These are phyloP conservation scores for Epichloe elymi DNA, from an alignment of 2,329 filamentous ascomycete species.

Conservation along the genomic window DNA sequence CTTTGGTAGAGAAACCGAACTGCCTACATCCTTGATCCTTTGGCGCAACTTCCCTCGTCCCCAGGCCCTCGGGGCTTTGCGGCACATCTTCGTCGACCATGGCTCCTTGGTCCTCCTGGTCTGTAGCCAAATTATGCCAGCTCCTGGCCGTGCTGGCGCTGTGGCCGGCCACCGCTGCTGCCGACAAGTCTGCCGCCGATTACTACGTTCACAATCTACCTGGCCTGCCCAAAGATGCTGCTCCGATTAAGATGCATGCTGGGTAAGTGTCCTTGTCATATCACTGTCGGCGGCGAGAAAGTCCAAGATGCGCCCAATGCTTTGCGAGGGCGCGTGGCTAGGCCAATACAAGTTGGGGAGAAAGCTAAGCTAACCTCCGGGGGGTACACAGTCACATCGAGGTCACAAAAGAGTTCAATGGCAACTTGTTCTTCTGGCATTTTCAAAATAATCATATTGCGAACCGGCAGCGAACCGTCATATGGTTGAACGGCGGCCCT, in stretches of 20 bases:
- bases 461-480: conserved; percentile 75
- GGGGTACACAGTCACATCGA: conserved; percentile 64
- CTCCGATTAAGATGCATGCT: conserved; percentile 92
- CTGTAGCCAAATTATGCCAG: conserved; percentile 5
- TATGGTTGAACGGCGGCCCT: conserved; percentile 95
- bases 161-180: conserved; percentile 23
- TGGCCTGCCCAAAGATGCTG: conserved; percentile 59
- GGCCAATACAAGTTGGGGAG: background rate
- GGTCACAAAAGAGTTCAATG: conserved; percentile 70
- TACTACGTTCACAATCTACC: conserved; percentile 83
- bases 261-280: conserved; percentile 47
- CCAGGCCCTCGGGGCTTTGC: background rate
- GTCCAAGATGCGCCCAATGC: background rate
- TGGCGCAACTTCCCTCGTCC: background rate
- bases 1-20: background rate
- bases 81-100: conserved; percentile 1
- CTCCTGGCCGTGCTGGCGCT: conserved; percentile 26
- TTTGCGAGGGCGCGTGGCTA: background rate
- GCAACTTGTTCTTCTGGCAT: conserved; percentile 98
- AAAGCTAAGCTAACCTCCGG: background rate
- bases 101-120: conserved; percentile 2
- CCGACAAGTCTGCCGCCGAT: conserved; percentile 42
- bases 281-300: background rate
- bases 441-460: conserved; percentile 93
- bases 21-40: background rate